phyloP scores from a whole-genome alignment of 441 rosid species.

The Populus trichocarpa region DNA sequence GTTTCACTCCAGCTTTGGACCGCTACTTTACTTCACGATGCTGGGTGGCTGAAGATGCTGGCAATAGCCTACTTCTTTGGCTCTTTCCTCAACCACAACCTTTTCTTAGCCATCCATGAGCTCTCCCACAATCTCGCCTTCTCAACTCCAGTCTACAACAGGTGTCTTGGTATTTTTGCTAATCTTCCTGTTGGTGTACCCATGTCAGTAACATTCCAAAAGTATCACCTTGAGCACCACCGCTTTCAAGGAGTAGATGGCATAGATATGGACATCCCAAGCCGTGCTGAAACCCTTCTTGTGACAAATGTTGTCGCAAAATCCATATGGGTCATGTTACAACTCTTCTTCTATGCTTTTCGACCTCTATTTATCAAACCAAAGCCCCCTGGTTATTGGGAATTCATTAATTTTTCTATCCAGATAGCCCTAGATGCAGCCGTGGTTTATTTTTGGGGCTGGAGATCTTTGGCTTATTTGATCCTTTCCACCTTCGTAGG shows the following conservation, averaged over 20 bases:
- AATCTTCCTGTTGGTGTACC: slow-evolving; percentile 92
- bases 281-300: slow-evolving; percentile 55
- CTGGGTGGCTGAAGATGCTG: slow-evolving; percentile 73
- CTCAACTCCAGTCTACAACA: slow-evolving; percentile 71
- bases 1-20: slow-evolving; percentile 72
- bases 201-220: slow-evolving; percentile 90
- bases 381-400: slow-evolving; percentile 82
- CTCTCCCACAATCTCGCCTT: slow-evolving; percentile 92
- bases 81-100: slow-evolving; percentile 87
- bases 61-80: slow-evolving; percentile 75
- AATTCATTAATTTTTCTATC: slow-evolving; percentile 50
- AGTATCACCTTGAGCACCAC: slow-evolving; percentile 91
- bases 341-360: slow-evolving; percentile 85
- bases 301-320: slow-evolving; percentile 57
- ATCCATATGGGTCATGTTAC: slow-evolving; percentile 73
- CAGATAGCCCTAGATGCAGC: slow-evolving; percentile 54
- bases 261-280: slow-evolving; percentile 83
- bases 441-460: slow-evolving; percentile 58
- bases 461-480: slow-evolving; percentile 71
- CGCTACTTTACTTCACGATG: slow-evolving; percentile 54
- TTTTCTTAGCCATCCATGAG: slow-evolving; percentile 89
- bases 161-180: slow-evolving; percentile 87
- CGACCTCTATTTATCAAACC: slow-evolving; percentile 85
- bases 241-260: slow-evolving; percentile 92
- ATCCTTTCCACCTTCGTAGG: slow-evolving; percentile 90